A percentile compares a stretch with the other conserved stretches of the same genome.
Conservation (phyloP, 768 basidiomycete genomes). For the Tremella yokohamensis region DNA sequence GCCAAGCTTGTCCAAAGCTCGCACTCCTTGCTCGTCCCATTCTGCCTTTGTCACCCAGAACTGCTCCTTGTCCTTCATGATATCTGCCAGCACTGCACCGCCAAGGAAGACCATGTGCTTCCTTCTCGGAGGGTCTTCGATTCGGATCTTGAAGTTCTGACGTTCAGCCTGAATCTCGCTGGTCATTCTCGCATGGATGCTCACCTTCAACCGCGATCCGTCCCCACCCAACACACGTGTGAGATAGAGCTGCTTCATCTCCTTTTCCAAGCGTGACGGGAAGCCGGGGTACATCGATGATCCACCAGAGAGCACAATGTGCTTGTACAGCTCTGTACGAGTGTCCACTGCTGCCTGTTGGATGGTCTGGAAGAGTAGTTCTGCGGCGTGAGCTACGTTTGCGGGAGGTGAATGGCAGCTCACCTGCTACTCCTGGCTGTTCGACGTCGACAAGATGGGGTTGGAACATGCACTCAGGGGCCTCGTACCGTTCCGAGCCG, state of each 20-base stretch:
- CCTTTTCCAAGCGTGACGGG: constrained; percentile 93
- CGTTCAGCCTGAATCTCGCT: neutral
- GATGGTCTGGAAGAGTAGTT: constrained; percentile 95
- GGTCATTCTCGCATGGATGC: constrained; percentile 52
- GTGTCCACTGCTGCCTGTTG: constrained; percentile 85
- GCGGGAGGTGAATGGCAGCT: constrained; percentile 22
- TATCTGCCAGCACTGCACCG: constrained; percentile 95
- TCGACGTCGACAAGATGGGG: constrained; percentile 96
- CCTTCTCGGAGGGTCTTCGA: constrained; percentile 94
- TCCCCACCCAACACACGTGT: constrained; percentile 82
- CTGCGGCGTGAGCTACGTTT: constrained; percentile 52
- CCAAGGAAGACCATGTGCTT: constrained; percentile 99
- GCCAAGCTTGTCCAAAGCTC: constrained; percentile 79
- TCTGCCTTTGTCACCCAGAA: constrained; percentile 95
- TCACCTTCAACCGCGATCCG: constrained; percentile 75
- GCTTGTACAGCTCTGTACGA: constrained; percentile 90
- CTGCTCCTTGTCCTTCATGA: constrained; percentile 90
- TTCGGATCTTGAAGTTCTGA: constrained; percentile 99
- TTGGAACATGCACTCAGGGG: constrained; percentile 99
- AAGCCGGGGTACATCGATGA: constrained; percentile 99
- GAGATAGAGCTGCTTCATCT: constrained; percentile 98
- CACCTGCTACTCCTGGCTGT: constrained; percentile 91
- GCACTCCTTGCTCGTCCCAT: constrained; percentile 85
- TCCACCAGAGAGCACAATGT: constrained; percentile 94
- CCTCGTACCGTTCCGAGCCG: constrained; percentile 96